Evolutionary conservation across 1,284 basidiomycete genomes (phyloP), one percentile per base, ranked within the genome.

Genomic region (Cutaneotrichosporon daszewskae): DNA sequence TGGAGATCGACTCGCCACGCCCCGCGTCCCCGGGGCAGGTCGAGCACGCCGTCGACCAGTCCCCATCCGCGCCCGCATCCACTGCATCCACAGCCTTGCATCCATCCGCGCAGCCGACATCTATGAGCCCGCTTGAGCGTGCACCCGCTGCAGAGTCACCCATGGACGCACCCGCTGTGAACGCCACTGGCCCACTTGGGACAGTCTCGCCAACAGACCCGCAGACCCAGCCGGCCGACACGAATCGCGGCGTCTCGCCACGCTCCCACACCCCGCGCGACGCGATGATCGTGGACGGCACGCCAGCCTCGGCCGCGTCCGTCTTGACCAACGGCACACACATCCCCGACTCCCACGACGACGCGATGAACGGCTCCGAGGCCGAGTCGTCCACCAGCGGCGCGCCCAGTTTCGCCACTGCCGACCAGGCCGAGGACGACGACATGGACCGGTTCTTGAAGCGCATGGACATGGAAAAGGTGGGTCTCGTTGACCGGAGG

Each of bases 391-490:
- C 40, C 17, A 45, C 37, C 43, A 45, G 46, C 37, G 42, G 35
- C 8, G 42, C 41, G 9, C 25, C 31, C 3, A 32, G 33, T 17
- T 28, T 33, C 3, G 39, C 43, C 10, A 43, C 27, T 24, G 45
- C 37, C 32, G 45, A 42, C 10, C 40, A 36, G 19, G 29, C 38
- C 26, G 49, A 51, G 16, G 45, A 45, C 24, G 59, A 54, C 19
- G 65, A 64, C 41, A 52, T 64, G 40, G 64, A 69, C 23, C 55
- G 54, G 20, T 63, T 69, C 43, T 34, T 63, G 37, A 59, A 56
- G 35, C 55, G 62, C 29, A 57, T 68, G 45, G 65, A 69, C 16
- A 60, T 68, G 55, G 67, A 69, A 38, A 66, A 68, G 62, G 66
- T 69, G 47, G 40, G 62, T n/a, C 14, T 31, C 9, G 14, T 31